Evolutionary conservation across 2,329 filamentous ascomycete genomes (phyloP).

Genomic region (Botrytis sinoallii): DNA sequence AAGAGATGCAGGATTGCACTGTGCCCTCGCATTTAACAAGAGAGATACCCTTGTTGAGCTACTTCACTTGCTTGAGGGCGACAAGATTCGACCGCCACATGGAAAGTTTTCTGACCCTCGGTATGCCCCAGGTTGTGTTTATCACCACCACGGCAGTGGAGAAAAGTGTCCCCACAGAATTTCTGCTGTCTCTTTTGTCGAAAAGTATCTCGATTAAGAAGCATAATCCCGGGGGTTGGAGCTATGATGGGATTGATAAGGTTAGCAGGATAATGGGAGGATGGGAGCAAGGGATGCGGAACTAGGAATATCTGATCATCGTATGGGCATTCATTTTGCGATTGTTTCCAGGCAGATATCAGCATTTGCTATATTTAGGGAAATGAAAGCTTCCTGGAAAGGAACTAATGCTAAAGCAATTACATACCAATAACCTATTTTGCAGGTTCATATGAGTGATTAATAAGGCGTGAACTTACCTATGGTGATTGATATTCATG

Average conservation of each 20-base stretch:
- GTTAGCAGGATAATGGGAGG: neutral
- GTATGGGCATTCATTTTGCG: neutral
- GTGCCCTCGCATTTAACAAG: neutral
- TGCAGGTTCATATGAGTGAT: neutral
- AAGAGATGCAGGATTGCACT: neutral
- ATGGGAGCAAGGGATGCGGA: neutral
- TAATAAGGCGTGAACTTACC: neutral
- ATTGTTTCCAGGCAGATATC: neutral
- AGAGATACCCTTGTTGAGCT: neutral
- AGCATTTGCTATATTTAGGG: neutral
- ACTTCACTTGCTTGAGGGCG: neutral
- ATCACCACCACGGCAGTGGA: neutral
- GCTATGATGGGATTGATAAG: neutral
- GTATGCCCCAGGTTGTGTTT: neutral
- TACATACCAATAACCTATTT: neutral
- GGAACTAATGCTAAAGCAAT: neutral
- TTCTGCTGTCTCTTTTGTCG: accelerated
- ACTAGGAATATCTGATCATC: neutral
- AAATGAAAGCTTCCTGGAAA: neutral
- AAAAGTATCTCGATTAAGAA: accelerated
- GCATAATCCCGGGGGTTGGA: neutral
- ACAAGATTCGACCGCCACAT: neutral
- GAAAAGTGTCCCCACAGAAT: neutral
- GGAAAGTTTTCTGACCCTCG: neutral
- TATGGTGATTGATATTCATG: neutral